These are phyloP conservation scores for Fonsecaea erecta DNA, from an alignment of 2,329 filamentous ascomycete genomes.

Conservation along the genomic window DNA sequence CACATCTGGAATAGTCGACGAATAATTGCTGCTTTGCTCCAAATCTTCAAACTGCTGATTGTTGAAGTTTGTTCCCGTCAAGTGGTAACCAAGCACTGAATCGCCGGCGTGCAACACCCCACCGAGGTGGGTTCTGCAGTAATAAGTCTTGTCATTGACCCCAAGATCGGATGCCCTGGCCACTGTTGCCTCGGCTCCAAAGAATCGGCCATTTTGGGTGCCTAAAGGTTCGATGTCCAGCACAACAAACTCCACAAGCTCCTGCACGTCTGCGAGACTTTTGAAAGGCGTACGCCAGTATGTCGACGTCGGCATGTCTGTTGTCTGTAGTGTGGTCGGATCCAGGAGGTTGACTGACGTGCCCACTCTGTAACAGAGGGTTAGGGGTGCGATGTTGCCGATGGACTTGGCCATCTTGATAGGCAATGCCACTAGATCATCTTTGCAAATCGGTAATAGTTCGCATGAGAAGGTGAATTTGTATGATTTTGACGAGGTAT, in stretches of 20 bases:
- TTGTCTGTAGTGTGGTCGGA: slow-evolving; percentile 85
- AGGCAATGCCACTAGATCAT: slow-evolving; percentile 92
- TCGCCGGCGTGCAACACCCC: slow-evolving; percentile 84
- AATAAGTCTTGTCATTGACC: slow-evolving; percentile 83
- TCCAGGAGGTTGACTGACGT: slow-evolving; percentile 90
- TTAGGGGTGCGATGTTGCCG: slow-evolving; percentile 86
- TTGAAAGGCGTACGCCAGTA: slow-evolving; percentile 93
- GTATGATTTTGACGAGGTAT: slow-evolving; percentile 88
- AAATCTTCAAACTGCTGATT: slow-evolving; percentile 82
- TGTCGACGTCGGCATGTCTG: slow-evolving; percentile 77
- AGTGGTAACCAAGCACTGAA: slow-evolving; percentile 90
- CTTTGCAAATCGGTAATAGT: slow-evolving; percentile 93
- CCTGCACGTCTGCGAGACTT: slow-evolving; percentile 79
- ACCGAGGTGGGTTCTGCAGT: slow-evolving; percentile 87
- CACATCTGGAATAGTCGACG: slow-evolving; percentile 83
- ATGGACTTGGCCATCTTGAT: slow-evolving; percentile 83
- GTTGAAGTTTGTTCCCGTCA: slow-evolving; percentile 91
- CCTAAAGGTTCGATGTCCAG: slow-evolving; percentile 89
- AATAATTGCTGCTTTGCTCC: slow-evolving; percentile 75
- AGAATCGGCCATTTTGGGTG: slow-evolving; percentile 76
- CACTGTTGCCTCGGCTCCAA: slow-evolving; percentile 85
- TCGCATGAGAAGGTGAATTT: slow-evolving; percentile 93
- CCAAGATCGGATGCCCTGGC: slow-evolving; percentile 86
- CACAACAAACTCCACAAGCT: slow-evolving; percentile 89
- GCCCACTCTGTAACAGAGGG: slow-evolving; percentile 84